phyloP scores from a whole-genome alignment of 1,139 yeast genomes.

The Magnusiomyces magnusii region DNA sequence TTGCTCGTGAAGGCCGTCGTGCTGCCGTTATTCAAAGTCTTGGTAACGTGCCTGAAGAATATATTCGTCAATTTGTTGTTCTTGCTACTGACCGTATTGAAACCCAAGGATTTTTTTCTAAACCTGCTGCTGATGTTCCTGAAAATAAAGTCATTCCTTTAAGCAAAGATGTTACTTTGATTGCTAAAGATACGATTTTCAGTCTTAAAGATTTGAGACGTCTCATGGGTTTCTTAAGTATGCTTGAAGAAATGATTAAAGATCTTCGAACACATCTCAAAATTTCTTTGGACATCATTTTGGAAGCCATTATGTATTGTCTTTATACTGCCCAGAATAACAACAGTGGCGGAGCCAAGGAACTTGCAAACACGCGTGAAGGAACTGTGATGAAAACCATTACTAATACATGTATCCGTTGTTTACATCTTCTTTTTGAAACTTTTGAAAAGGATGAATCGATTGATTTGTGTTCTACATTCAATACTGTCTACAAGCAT shows the following conservation, averaged over 20 bases:
- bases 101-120: conserved; percentile 34
- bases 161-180: conserved; percentile 23
- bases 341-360: conserved; percentile 3
- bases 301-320: conserved; percentile 55
- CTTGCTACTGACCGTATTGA: conserved; percentile 55
- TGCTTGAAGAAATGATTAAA: conserved; percentile 55
- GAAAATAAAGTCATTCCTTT: conserved; percentile 14
- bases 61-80: conserved; percentile 51
- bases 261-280: conserved; percentile 56
- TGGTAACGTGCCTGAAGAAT: conserved; percentile 50
- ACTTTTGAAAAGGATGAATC: conserved; percentile 8
- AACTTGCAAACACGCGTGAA: neutral
- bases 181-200: conserved; percentile 19
- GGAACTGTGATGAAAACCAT: conserved; percentile 5
- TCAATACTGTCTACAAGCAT: conserved; percentile 43
- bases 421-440: conserved; percentile 26
- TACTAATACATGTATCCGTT: conserved; percentile 31
- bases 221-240: conserved; percentile 63
- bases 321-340: conserved; percentile 48
- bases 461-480: conserved; percentile 29
- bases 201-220: conserved; percentile 38
- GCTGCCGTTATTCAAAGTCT: conserved; percentile 67
- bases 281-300: conserved; percentile 43
- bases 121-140: conserved; percentile 9
- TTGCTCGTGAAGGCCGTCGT: conserved; percentile 58